Evolutionary conservation across 2,329 filamentous ascomycete species (phyloP), one percentile per base, ranked within the genome.

Genomic region (Exophiala calicioides): DNA sequence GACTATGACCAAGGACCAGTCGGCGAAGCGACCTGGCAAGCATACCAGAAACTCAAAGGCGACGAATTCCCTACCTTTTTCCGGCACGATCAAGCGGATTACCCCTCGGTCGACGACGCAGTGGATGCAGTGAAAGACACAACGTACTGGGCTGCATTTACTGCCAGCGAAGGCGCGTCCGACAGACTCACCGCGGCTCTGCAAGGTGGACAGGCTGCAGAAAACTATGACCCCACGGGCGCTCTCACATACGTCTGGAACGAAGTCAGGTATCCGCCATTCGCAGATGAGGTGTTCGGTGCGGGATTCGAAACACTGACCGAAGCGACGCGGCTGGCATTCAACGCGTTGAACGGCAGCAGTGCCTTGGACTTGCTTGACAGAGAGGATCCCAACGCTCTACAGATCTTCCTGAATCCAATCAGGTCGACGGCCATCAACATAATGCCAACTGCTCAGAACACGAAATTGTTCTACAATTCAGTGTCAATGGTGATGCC

Each of bases 211-310:
- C 37, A 59, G 2, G 60, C 64, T 3, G 62, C 64, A 1, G 44
- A 59, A 4, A 50, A 47, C 0, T 75, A 74, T 56, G 60, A 73
- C 38, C 41, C 56, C 3, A 52, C 47, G 21, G 46, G 68, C 38
- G 62, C 68, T 3, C 49, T 75, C 2, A 65, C 63, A 5, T 67
- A 68, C 30, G 59, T 74, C 44, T 75, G 70, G 69, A 75, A 75
- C 50, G 66, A 71, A 50, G 70, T 68, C 5, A 65, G 68, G 6
- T 75, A 76, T 54, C 56, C 71, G 0, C 58, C 67, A 1, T 58
- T 68, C 23, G 56, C 65, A 4, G 67, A 73, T 30, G 58, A 62
- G 0, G 55, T 60, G n/a, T 42, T 74, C 24, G 53, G 60, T 2
- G 37, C 50, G 10, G 63, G 47, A 44, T 50, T 74, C 21, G 56